These are phyloP conservation scores for Fraxinus floribunda DNA, from an alignment of 305 asterid species.

Conservation along the genomic window DNA sequence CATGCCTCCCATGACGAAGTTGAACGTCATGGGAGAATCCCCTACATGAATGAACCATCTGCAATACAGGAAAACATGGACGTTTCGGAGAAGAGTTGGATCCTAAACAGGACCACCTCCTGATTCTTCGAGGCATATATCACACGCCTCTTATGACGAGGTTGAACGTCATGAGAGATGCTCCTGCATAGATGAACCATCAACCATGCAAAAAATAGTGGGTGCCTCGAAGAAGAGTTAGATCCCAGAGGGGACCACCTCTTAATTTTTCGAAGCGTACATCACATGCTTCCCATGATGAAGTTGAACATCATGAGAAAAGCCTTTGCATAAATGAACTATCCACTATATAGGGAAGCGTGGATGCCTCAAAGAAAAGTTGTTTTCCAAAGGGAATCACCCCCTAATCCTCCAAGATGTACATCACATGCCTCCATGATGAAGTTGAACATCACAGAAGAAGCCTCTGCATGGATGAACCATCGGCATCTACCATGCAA, in stretches of 20 bases:
- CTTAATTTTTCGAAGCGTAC: neutral
- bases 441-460: neutral
- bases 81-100: neutral
- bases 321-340: neutral
- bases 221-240: neutral
- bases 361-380: neutral
- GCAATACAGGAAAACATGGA: no score
- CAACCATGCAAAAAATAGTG: neutral
- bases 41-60: neutral
- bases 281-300: neutral
- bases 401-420: neutral
- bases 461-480: neutral
- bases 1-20: neutral
- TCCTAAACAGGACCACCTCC: neutral
- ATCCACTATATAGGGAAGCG: no score
- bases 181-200: neutral
- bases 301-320: neutral
- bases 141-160: neutral
- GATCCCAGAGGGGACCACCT: neutral
- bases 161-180: neutral
- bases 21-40: neutral
- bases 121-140: neutral
- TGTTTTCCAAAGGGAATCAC: neutral
- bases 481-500: no score
- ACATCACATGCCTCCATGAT: neutral